Evolutionary conservation across 805 yeast species (phyloP), one percentile per base, ranked within the genome.

Genomic region (Nakazawaea wyomingensis): DNA sequence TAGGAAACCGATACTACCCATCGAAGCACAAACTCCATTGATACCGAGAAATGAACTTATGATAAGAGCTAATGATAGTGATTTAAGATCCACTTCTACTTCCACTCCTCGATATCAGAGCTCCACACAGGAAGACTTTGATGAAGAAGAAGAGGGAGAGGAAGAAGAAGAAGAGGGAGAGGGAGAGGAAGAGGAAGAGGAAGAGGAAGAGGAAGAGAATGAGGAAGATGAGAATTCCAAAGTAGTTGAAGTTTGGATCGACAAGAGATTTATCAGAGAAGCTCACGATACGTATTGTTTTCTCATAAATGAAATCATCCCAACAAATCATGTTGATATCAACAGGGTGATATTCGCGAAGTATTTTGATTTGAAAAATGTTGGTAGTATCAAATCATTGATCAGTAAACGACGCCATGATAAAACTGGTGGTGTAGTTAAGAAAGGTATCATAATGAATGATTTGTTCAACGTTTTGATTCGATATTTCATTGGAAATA

Each of bases 171-270:
- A n/a, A n/a, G n/a, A n/a, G n/a, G n/a, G n/a, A n/a, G n/a, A n/a
- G n/a, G n/a, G n/a, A n/a, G n/a, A n/a, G n/a, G n/a, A n/a, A n/a
- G n/a, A n/a, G n/a, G n/a, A n/a, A n/a, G n/a, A n/a, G n/a, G n/a
- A n/a, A n/a, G n/a, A n/a, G n/a, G n/a, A n/a, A n/a, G n/a, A n/a
- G n/a, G n/a, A n/a, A n/a, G n/a, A n/a, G n/a, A n/a, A n/a, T n/a
- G n/a, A n/a, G n/a, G n/a, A n/a, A n/a, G n/a, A n/a, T n/a, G n/a
- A n/a, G n/a, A n/a, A n/a, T n/a, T n/a, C n/a, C n/a, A n/a, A n/a
- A n/a, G 27, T 24, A 11, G 32, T 26, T n/a, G 44, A 55, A 30
- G 47, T 63, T 11, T 64, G 67, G 68, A 56, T 64, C 20, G 65
- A 62, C 44, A 60, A 62, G 16, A 49, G 60, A 19, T 44, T 64